Conservation (phyloP, 805 yeast genomes). For the Yarrowia porcina region DNA sequence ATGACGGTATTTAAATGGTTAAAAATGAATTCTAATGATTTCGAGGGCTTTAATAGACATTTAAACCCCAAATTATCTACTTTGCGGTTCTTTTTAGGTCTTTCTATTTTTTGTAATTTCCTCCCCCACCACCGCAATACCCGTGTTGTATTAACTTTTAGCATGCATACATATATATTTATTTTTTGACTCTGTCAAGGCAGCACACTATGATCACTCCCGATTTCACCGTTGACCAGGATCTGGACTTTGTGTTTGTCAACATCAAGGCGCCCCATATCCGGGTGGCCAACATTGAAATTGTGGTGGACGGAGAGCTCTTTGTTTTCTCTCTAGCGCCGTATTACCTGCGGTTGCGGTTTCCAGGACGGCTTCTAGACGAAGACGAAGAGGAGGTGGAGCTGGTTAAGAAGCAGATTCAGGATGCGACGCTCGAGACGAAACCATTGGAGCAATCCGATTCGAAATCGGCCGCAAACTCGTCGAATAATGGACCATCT, state of each 20-base stretch:
- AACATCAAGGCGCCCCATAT: slow-evolving; percentile 67
- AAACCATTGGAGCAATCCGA: neutral
- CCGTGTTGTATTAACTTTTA: no score
- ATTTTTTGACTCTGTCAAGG: neutral
- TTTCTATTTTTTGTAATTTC: no score
- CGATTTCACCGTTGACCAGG: slow-evolving; percentile 68
- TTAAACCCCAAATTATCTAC: no score
- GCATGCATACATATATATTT: no score
- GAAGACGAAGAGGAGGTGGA: slow-evolving; percentile 35
- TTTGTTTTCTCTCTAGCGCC: slow-evolving; percentile 86
- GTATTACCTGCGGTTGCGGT: slow-evolving; percentile 77
- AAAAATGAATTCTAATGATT: no score
- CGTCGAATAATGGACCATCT: neutral
- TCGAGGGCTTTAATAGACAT: no score
- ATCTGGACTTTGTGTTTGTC: slow-evolving; percentile 64
- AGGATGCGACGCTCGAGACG: neutral
- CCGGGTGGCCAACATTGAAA: slow-evolving; percentile 70
- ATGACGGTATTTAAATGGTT: no score
- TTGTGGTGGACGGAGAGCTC: slow-evolving; percentile 67
- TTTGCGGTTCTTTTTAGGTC: no score
- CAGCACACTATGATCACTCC: slow-evolving; percentile 74
- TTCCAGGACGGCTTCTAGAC: slow-evolving; percentile 56
- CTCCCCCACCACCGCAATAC: no score
- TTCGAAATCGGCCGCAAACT: neutral
- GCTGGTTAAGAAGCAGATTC: neutral